These are phyloP conservation scores for Backusella australiensis DNA, from an alignment of 192 early-diverging fungal species.

Conservation along the genomic window DNA sequence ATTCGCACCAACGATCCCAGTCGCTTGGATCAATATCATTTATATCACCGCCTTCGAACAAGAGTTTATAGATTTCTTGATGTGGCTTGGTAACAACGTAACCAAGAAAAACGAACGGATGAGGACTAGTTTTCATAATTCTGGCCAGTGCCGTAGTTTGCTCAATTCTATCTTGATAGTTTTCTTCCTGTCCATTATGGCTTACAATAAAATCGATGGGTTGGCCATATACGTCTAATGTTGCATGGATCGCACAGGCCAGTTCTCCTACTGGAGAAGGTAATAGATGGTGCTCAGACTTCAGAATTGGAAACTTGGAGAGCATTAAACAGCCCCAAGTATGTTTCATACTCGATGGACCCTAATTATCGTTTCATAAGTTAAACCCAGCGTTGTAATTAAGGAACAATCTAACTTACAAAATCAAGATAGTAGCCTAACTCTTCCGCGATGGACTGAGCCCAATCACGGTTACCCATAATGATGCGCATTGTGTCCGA, in stretches of 20 bases:
- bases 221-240: constrained; percentile 77
- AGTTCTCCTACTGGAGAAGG: constrained; percentile 82
- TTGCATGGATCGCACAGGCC: constrained; percentile 84
- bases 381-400: not conserved
- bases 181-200: constrained; percentile 83
- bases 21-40: constrained; percentile 78
- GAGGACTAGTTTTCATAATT: constrained; percentile 68
- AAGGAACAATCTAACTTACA: constrained; percentile 21
- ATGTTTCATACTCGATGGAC: constrained; percentile 80
- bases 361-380: constrained; percentile 29
- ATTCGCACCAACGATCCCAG: constrained; percentile 82
- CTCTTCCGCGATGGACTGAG: constrained; percentile 75
- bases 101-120: constrained; percentile 78
- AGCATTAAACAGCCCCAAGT: constrained; percentile 86
- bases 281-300: constrained; percentile 71
- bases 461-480: constrained; percentile 83
- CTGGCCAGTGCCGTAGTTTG: constrained; percentile 78
- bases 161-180: constrained; percentile 66
- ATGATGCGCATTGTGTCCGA: constrained; percentile 78
- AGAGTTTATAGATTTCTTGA: constrained; percentile 57
- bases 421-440: constrained; percentile 80
- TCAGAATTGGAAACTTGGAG: constrained; percentile 79
- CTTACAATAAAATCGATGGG: constrained; percentile 77
- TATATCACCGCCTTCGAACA: constrained; percentile 65
- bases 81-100: constrained; percentile 81